Conservation (phyloP, 1,139 yeast genomes). For the Geotrichum phurueaensis region DNA sequence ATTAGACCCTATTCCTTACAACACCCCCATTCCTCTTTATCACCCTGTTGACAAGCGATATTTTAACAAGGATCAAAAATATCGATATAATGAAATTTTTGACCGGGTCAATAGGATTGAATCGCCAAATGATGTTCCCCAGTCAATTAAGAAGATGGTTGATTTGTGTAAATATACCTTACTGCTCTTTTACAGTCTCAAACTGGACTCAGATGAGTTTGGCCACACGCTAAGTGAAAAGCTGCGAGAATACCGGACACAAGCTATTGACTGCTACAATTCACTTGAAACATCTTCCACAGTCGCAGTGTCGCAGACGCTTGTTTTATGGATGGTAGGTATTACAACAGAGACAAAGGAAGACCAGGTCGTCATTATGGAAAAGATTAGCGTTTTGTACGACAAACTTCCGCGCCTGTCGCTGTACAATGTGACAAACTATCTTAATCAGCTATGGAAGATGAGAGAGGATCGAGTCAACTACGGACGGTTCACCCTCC, state of each 20-base stretch:
- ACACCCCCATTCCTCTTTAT: not conserved
- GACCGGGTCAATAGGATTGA: not conserved
- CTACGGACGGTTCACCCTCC: constrained; percentile 14
- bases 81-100: not conserved
- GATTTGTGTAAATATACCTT: constrained; percentile 17
- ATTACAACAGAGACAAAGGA: constrained; percentile 19
- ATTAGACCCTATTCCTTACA: not conserved
- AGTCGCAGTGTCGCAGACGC: constrained; percentile 20
- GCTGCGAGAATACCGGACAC: constrained; percentile 13
- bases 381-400: constrained; percentile 19
- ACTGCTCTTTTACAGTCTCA: constrained; percentile 19
- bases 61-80: not conserved
- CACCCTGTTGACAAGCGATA: not conserved
- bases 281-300: constrained; percentile 16
- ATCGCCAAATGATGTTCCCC: not conserved
- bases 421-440: constrained; percentile 19
- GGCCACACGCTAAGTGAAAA: constrained; percentile 15
- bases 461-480: constrained; percentile 17
- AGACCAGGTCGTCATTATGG: constrained; percentile 18
- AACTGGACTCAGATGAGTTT: constrained; percentile 21
- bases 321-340: constrained; percentile 24
- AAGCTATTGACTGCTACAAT: constrained; percentile 17
- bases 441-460: constrained; percentile 21
- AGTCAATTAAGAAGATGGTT: not conserved
- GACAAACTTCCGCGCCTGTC: constrained; percentile 17